Base-by-base conservation (phyloP, 495 filamentous ascomycete genomes). In the Wilcoxina mikolae region DNA sequence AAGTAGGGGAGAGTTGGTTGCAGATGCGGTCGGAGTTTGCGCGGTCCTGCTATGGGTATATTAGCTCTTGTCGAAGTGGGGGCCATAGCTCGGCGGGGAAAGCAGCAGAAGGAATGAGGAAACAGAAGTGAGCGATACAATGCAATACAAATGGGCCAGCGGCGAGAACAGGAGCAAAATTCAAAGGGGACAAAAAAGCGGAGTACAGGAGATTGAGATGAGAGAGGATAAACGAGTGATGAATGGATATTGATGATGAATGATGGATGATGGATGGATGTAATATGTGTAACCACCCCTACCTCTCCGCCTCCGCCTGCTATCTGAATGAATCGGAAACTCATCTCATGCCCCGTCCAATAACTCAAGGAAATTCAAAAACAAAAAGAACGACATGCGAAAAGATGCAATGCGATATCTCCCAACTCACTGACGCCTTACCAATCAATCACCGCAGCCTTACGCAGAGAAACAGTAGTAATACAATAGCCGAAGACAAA, bases 321-420 rank as follows among this genome's bases (percentile, higher is more conserved):
- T 39, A 39, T 39, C 4, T 39, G 35, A 39, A 39, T 39, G 35
- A 12, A 39, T 39, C 15, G 1, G 35, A 39, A 39, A 39, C 35
- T 39, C 35, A 39, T 39, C 12, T 2, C 35, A 12, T 39, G 35
- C 35, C 20, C 35, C 35, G 20, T 39, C 35, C n/a, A 39, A 12
- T 15, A 39, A 18, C 35, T 39, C 38, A 57, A 57, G 58, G 54
- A 58, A 61, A 47, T 61, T 57, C 57, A 53, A 43, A 45, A 29
- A 10, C 10, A 45, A 45, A 52, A 24, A 23, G 15, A 20, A 35
- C 4, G 5, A 27, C n/a, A 52, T 15, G 20, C 12, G 35, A 1
- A 39, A 39, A 18, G 35, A 39, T 15, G n/a, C n/a, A 39, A 39
- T 18, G 20, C 20, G 33, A 51, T 18, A 52, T 52, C 49, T 18